phyloP scores from a whole-genome alignment of 306 rosid species.

The Acmispon strigosus region DNA sequence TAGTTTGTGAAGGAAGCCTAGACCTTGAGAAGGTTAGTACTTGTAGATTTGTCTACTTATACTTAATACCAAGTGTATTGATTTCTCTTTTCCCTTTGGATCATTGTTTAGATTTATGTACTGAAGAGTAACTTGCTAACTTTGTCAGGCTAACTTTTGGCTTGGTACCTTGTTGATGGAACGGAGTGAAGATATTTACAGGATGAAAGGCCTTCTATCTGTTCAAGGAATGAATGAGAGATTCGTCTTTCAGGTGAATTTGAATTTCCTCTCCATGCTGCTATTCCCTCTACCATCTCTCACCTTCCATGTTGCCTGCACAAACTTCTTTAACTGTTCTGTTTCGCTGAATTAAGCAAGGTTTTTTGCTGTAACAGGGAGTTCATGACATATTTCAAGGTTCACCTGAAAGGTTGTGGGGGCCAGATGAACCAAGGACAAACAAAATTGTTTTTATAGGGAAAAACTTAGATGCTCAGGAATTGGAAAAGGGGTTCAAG shows the following conservation, averaged over 20 bases:
- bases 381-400: constrained; percentile 99
- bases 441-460: constrained; percentile 95
- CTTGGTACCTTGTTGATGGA: constrained; percentile 83
- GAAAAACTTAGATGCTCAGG: constrained; percentile 73
- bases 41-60: neutral
- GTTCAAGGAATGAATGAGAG: constrained; percentile 91
- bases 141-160: constrained; percentile 84
- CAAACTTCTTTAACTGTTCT: neutral
- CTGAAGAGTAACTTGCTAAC: neutral
- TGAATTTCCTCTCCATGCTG: neutral
- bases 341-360: neutral
- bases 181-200: constrained; percentile 82
- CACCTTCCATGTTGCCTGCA: neutral
- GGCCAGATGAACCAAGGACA: constrained; percentile 60
- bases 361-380: constrained; percentile 49
- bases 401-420: constrained; percentile 93
- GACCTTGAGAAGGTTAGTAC: constrained; percentile 88
- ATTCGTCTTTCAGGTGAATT: constrained; percentile 92
- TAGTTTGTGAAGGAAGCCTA: constrained; percentile 93
- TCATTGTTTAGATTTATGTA: neutral
- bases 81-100: constrained; percentile 12
- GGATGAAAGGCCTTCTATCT: constrained; percentile 93
- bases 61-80: neutral
- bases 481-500: constrained; percentile 74
- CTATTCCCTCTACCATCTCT: neutral